Percentiles rank a stretch among this genome's conserved stretches.
phyloP scores from a whole-genome alignment of 2,329 filamentous ascomycete species.

The Westerdykella sp. region DNA sequence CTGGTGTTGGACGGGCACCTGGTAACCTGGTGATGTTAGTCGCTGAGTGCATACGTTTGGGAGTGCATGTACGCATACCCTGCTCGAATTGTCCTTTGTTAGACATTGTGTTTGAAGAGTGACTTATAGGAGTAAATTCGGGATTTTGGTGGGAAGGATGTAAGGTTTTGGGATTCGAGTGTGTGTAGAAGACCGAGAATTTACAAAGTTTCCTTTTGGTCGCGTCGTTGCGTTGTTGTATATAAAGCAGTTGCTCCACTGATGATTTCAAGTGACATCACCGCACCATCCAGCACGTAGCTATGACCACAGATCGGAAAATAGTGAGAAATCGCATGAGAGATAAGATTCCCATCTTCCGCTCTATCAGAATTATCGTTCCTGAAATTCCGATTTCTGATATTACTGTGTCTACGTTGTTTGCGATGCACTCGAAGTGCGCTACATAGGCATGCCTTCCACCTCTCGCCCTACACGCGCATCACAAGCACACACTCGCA shows the following conservation, averaged over 20 bases:
- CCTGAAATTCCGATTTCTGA: no score
- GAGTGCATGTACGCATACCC: constrained; percentile 12
- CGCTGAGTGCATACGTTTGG: neutral
- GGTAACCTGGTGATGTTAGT: constrained; percentile 37
- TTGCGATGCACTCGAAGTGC: no score
- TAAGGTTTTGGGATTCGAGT: neutral
- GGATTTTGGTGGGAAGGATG: neutral
- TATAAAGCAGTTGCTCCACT: no score
- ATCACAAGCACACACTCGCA: no score
- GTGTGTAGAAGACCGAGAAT: neutral
- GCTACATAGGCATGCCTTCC: no score
- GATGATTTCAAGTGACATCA: constrained; percentile 6
- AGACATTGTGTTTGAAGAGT: constrained; percentile 8
- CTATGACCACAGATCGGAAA: no score
- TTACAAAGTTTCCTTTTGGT: neutral
- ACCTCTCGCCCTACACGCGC: no score
- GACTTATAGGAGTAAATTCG: neutral
- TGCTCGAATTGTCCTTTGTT: constrained; percentile 34
- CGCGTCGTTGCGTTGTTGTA: no score
- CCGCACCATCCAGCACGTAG: neutral
- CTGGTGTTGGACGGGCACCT: constrained; percentile 47
- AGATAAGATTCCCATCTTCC: neutral
- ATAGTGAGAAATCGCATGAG: no score
- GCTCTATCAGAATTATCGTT: no score
- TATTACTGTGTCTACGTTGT: no score